Conservation (phyloP, 148 eudicot genomes). For the Talinum fruticosum region DNA sequence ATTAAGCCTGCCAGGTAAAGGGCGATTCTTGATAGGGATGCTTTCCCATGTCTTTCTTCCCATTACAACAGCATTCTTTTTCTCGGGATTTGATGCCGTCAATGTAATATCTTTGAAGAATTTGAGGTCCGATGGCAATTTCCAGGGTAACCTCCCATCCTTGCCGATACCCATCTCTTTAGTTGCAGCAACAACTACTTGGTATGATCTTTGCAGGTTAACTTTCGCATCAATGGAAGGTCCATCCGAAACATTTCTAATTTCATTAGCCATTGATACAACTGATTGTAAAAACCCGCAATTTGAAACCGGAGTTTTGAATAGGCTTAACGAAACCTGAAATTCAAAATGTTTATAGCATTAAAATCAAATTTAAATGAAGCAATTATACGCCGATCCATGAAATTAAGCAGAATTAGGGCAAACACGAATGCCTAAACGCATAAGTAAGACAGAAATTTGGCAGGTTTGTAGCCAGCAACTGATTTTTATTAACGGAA, state of each 20-base stretch:
- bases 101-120: slow-evolving; percentile 75
- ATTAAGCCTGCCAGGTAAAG: slow-evolving; percentile 84
- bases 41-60: slow-evolving; percentile 99
- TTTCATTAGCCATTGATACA: slow-evolving; percentile 43
- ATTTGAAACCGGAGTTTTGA: neutral
- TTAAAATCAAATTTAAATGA: neutral
- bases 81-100: slow-evolving; percentile 58
- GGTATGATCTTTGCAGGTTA: slow-evolving; percentile 51
- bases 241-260: slow-evolving; percentile 32
- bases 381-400: neutral
- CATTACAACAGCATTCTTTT: slow-evolving; percentile 89
- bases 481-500: neutral
- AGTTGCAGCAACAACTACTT: slow-evolving; percentile 93
- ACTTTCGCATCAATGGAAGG: slow-evolving; percentile 7
- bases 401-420: slow-evolving; percentile 5
- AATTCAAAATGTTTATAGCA: neutral
- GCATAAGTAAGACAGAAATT: neutral
- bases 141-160: slow-evolving; percentile 94
- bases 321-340: slow-evolving; percentile 6
- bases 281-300: neutral
- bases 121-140: slow-evolving; percentile 73
- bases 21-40: slow-evolving; percentile 59
- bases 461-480: neutral
- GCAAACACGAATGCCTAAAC: neutral
- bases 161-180: slow-evolving; percentile 87